These are phyloP conservation scores for Phyllosticta citriasiana DNA, from an alignment of 2,329 filamentous ascomycete genomes.

Conservation along the genomic window DNA sequence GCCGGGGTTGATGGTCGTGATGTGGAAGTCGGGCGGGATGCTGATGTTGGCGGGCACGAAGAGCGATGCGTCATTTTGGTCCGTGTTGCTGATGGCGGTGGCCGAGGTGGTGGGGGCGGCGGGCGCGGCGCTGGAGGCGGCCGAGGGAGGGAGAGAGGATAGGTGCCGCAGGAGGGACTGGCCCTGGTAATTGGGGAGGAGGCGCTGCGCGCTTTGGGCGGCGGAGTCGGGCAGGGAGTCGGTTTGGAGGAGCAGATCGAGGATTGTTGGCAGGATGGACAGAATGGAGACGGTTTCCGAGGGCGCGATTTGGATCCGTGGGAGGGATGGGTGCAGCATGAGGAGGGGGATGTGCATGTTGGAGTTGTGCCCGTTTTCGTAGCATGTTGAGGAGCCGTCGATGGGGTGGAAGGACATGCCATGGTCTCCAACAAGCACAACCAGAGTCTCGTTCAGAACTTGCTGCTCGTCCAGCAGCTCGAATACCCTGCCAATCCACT, in stretches of 20 bases:
- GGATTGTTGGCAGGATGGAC: constrained; percentile 36
- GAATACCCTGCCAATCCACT: constrained; percentile 31
- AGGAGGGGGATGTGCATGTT: constrained; percentile 36
- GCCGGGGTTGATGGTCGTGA: constrained; percentile 20
- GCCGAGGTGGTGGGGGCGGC: neutral
- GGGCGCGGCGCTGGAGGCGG: neutral
- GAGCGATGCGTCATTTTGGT: neutral
- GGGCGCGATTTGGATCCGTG: constrained; percentile 30
- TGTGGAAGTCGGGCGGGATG: constrained; percentile 19
- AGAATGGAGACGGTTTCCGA: constrained; percentile 31
- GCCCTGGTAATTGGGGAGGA: constrained; percentile 37
- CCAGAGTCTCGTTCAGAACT: constrained; percentile 36
- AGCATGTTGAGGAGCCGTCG: constrained; percentile 29
- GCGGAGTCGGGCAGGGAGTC: constrained; percentile 28
- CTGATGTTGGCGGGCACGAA: neutral
- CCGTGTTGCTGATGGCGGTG: neutral
- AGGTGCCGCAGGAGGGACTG: constrained; percentile 34
- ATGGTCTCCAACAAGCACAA: constrained; percentile 38
- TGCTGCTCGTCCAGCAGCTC: constrained; percentile 33
- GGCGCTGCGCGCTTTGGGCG: constrained; percentile 25
- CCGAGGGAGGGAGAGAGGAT: neutral
- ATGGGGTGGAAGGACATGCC: constrained; percentile 28
- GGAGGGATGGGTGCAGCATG: constrained; percentile 35
- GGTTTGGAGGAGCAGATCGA: constrained; percentile 35
- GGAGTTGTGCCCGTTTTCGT: constrained; percentile 35